phyloP scores from a whole-genome alignment of 1,139 yeast genomes.

The Nadsonia starkeyi-henricii region DNA sequence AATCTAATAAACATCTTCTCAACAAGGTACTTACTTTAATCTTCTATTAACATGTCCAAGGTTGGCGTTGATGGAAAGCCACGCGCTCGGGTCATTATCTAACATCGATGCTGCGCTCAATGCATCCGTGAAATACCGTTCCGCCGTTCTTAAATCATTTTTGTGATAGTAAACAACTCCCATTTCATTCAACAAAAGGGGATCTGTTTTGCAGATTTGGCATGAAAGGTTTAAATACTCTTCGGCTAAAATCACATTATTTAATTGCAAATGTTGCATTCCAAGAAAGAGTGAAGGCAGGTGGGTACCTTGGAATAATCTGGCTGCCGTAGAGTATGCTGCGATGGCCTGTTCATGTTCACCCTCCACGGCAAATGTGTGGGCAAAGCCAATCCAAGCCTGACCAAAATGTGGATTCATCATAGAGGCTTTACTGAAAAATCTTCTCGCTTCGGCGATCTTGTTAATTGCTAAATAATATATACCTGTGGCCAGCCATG shows the following conservation, averaged over 20 bases:
- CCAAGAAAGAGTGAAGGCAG: slow-evolving; percentile 83
- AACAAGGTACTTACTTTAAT: slow-evolving; percentile 20
- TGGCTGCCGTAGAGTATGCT: slow-evolving; percentile 91
- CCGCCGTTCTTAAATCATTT: slow-evolving; percentile 54
- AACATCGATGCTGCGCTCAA: slow-evolving; percentile 52
- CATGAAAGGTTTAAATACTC: slow-evolving; percentile 71
- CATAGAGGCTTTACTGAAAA: slow-evolving; percentile 79
- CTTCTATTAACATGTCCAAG: slow-evolving; percentile 84
- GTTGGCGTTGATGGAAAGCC: slow-evolving; percentile 79
- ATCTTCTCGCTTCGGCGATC: slow-evolving; percentile 70
- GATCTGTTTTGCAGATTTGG: slow-evolving; percentile 71
- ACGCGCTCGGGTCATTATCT: slow-evolving; percentile 68
- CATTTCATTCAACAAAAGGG: slow-evolving; percentile 73
- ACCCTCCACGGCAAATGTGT: slow-evolving; percentile 93
- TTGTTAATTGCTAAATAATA: slow-evolving; percentile 70
- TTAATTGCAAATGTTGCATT: slow-evolving; percentile 89
- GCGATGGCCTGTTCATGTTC: slow-evolving; percentile 98
- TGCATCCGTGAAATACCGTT: slow-evolving; percentile 58
- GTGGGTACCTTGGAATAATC: slow-evolving; percentile 90
- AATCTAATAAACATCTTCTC: background rate
- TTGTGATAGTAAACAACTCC: slow-evolving; percentile 84
- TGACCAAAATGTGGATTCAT: slow-evolving; percentile 84
- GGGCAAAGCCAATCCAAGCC: slow-evolving; percentile 98
- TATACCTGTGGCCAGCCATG: slow-evolving; percentile 90
- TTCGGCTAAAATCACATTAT: slow-evolving; percentile 67